These are phyloP conservation scores for Cryphonectria nitschkei DNA, from an alignment of 2,329 filamentous ascomycete species.

Conservation along the genomic window DNA sequence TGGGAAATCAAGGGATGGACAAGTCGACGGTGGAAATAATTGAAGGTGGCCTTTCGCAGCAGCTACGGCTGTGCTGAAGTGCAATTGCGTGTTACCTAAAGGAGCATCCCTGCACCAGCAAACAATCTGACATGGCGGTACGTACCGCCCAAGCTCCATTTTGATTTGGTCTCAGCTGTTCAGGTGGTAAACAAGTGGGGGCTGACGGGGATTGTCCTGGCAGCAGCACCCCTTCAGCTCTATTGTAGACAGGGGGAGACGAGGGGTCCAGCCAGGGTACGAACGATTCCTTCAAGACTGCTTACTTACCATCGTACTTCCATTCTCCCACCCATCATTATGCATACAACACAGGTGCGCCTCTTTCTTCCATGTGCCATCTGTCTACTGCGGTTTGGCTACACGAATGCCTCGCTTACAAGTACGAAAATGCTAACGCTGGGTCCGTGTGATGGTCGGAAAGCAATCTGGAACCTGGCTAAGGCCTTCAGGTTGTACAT, in stretches of 20 bases:
- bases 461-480: slow-evolving; percentile 11
- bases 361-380: background rate
- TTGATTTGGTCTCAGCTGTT: background rate
- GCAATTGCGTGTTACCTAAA: slow-evolving; percentile 10
- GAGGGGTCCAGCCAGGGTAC: background rate
- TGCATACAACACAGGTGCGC: background rate
- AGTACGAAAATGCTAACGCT: background rate
- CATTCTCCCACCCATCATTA: background rate
- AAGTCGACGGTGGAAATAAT: slow-evolving; percentile 22
- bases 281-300: background rate
- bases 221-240: background rate
- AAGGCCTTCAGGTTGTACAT: slow-evolving; percentile 2
- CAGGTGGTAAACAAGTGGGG: background rate
- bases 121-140: slow-evolving; percentile 11
- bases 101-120: slow-evolving; percentile 8
- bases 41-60: slow-evolving; percentile 27
- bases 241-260: background rate
- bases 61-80: slow-evolving; percentile 5
- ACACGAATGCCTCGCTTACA: background rate
- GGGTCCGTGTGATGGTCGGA: background rate
- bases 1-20: slow-evolving; percentile 25
- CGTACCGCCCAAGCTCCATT: background rate
- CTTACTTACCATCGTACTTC: too few species aligned
- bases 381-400: background rate
- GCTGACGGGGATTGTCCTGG: background rate